Conservation (phyloP, 306 rosid genomes). For the Castanea crenata region DNA sequence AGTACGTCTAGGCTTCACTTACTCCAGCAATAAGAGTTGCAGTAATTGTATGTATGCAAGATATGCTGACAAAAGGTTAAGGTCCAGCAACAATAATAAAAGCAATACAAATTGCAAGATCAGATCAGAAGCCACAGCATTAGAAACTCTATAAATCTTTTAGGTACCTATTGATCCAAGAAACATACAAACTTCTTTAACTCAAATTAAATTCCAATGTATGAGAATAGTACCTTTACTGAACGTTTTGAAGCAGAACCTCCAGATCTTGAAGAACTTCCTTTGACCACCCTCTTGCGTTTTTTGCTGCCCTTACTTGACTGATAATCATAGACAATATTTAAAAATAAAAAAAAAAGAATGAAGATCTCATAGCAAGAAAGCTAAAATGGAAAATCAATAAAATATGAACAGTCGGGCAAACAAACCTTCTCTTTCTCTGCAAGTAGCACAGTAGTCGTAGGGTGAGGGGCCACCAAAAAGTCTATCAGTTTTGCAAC, state of each 20-base stretch:
- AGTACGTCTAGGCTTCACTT: neutral
- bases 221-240: slow-evolving; percentile 55
- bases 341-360: neutral
- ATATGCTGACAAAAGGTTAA: neutral
- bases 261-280: slow-evolving; percentile 59
- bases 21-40: neutral
- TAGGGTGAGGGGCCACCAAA: slow-evolving; percentile 83
- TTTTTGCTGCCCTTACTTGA: slow-evolving; percentile 63
- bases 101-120: neutral
- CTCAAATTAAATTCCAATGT: slow-evolving; percentile 9
- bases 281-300: slow-evolving; percentile 63
- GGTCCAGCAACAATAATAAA: neutral
- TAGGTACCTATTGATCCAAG: neutral
- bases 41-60: neutral
- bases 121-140: neutral
- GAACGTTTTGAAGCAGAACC: slow-evolving; percentile 51
- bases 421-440: slow-evolving; percentile 73
- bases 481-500: slow-evolving; percentile 73
- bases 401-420: neutral
- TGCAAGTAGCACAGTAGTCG: slow-evolving; percentile 61
- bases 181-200: slow-evolving; percentile 8
- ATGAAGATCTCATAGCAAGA: slow-evolving; percentile 11
- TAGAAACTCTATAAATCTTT: neutral
- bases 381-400: neutral
- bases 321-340: slow-evolving; percentile 30